These are phyloP conservation scores for Sarcodon aspratus DNA, from an alignment of 768 basidiomycete species.

Conservation along the genomic window DNA sequence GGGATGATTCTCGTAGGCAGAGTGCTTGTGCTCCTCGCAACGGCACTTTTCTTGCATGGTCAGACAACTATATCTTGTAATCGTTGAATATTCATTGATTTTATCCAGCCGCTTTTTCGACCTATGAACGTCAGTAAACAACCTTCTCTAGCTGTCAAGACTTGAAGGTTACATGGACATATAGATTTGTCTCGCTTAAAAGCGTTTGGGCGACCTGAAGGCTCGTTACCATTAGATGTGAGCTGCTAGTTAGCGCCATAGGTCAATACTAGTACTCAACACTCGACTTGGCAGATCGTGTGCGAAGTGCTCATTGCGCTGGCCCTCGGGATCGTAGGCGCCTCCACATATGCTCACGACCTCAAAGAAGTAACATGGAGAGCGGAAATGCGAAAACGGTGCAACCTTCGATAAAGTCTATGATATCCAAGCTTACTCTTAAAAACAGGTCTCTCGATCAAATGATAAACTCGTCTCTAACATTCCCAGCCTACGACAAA, in stretches of 20 bases:
- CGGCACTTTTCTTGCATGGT: slow-evolving; percentile 12
- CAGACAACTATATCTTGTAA: background rate
- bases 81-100: background rate
- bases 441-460: background rate
- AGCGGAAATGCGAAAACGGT: slow-evolving; percentile 82
- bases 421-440: background rate
- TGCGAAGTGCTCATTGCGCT: slow-evolving; percentile 55
- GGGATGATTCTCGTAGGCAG: slow-evolving; percentile 7
- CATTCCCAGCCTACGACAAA: background rate
- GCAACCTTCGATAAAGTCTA: slow-evolving; percentile 9
- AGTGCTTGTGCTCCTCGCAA: slow-evolving; percentile 8
- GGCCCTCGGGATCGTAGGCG: slow-evolving; percentile 60
- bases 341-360: slow-evolving; percentile 53
- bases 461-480: background rate
- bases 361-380: slow-evolving; percentile 83
- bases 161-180: slow-evolving; percentile 1
- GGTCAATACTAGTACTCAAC: background rate
- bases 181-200: slow-evolving; percentile 70
- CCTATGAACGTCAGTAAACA: slow-evolving; percentile 57
- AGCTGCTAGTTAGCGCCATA: slow-evolving; percentile 7
- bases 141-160: background rate
- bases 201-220: slow-evolving; percentile 62
- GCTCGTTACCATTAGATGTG: slow-evolving; percentile 54
- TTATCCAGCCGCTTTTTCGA: slow-evolving; percentile 60
- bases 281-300: slow-evolving; percentile 36